Evolutionary conservation across 768 basidiomycete species (phyloP).

Genomic region (Termitomyces sp.): DNA sequence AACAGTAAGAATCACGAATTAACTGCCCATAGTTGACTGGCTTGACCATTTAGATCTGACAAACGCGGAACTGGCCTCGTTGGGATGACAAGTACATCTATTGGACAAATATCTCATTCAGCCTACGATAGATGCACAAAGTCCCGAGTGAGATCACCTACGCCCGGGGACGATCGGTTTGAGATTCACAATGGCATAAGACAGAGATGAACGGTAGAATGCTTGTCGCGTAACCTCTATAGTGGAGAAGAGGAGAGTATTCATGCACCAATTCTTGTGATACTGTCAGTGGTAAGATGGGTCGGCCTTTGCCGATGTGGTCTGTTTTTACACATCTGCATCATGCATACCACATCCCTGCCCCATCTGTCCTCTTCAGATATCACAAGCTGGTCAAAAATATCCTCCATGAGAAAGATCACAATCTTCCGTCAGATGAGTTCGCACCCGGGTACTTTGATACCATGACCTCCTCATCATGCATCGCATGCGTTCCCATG

Average conservation of each 20-base stretch:
- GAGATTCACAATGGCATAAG: conserved; percentile 90
- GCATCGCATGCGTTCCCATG: too few relatives aligned
- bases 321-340: not conserved
- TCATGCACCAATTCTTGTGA: not conserved
- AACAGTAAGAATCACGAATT: conserved; percentile 4
- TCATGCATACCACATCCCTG: too few relatives aligned
- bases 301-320: conserved; percentile 1
- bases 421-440: not conserved
- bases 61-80: conserved; percentile 55
- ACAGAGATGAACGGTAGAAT: conserved; percentile 67
- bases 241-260: conserved; percentile 64
- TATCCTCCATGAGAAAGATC: not conserved
- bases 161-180: conserved; percentile 94
- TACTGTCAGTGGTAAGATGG: not conserved
- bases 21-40: not conserved
- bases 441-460: not conserved
- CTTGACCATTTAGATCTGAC: conserved; percentile 49
- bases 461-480: not conserved
- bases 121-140: not conserved
- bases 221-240: conserved; percentile 77
- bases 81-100: conserved; percentile 66
- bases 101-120: conserved; percentile 1
- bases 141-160: conserved; percentile 41
- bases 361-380: not conserved
- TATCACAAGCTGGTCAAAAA: not conserved